Evolutionary conservation across 2,329 filamentous ascomycete genomes (phyloP), one percentile per base, ranked within the genome.

Genomic region (Cercospora beticola): DNA sequence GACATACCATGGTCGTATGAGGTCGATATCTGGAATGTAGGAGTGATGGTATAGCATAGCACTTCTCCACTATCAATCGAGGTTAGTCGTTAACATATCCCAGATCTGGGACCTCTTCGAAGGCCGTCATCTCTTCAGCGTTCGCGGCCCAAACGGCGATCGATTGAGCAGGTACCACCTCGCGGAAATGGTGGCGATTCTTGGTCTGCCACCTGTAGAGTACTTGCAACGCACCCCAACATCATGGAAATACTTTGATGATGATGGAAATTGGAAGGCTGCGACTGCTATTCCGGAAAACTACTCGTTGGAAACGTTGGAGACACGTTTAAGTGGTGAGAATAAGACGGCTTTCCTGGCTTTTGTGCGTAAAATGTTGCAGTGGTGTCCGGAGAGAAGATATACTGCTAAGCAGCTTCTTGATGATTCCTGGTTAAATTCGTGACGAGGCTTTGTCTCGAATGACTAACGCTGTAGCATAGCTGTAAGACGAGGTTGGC

Each of bases 21-120:
- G 8, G 73, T 76, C 12, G 80, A 81, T 65, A 78, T 81, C 7
- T 81, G 78, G 78, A 80, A 81, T 65, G 73, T 79, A 4, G 80
- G 79, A 23, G 71, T 65, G 36, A 75, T 81, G 77, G 78, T 79
- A 70, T n/a, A n/a, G n/a, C n/a, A n/a, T n/a, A n/a, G n/a, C n/a
- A n/a, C n/a, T n/a, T n/a, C n/a, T n/a, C n/a, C n/a, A n/a, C n/a
- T n/a, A n/a, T n/a, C n/a, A n/a, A n/a, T 75, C 76, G 74, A 33
- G 16, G 6, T 57, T 6, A 36, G 49, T 30, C 7, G 28, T 30
- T 30, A 26, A 43, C 40, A 43, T 7, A 52, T 28, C 8, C 21
- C 65, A 79, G 78, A 75, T 80, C 43, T 81, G 78, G 78, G 74
- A 79, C 36, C 54, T 79, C 4, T 80, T 78, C 58, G 75, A 81